Base-by-base conservation (phyloP, 768 basidiomycete species). In the Pleurotus salmoneostramineus region DNA sequence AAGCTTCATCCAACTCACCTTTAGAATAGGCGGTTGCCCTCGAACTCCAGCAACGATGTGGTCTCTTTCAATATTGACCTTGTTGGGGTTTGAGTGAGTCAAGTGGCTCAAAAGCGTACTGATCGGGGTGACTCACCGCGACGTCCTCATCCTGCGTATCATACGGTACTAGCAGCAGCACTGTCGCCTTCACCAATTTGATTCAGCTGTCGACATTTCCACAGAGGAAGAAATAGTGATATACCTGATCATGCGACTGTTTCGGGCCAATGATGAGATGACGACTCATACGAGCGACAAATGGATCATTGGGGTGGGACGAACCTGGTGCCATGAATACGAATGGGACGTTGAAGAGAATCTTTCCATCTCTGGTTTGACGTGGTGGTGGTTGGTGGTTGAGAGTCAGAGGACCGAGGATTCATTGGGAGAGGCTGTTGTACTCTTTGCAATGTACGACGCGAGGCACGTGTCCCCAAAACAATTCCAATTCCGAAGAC, bases 251-350 rank as follows among this genome's bases (percentile, higher is more conserved):
- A 80, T 93, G 91, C 61, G 91, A 91, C 91, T 93, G 62, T 59
- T 65, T 66, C 63, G 60, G 60, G 37, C 8, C 37, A 67, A 50
- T 42, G 55, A 50, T 12, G 6, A 36, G 60, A 63, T 54, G 62
- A 57, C 61, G 59, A 32, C 57, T 59, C 34, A 56, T 27, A 58
- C n/a, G 37, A n/a, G 37, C 55, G 37, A 27, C 21, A 27, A 27
- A 37, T 35, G 60, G 62, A 15, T 27, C 58, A 57, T 51, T 51
- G 54, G 50, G 45, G 34, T 4, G 14, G 58, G 51, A 69, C 81
- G 61, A 65, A 91, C 91, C 83, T 93, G 91, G 71, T 93, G 91
- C 91, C 91, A 93, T 62, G 91, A 90, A 65, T 93, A 93, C 1
- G 79, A 74, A 56, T 74, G 78, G 60, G 76, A 74, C 14, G 69